Evolutionary conservation across 1,284 basidiomycete genomes (phyloP).

Genomic region (Trametes versicolor): DNA sequence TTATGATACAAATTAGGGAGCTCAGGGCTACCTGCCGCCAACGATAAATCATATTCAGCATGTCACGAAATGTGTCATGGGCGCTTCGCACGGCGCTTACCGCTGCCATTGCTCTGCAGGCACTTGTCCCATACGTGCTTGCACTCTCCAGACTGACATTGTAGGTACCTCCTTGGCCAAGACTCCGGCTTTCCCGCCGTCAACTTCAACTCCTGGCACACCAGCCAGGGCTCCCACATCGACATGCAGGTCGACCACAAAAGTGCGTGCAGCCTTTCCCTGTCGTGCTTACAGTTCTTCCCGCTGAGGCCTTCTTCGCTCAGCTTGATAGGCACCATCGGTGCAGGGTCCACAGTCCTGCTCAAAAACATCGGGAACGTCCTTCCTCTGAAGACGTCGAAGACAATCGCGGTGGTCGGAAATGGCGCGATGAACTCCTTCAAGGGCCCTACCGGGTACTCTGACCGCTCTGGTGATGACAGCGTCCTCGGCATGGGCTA

Average conservation of each 20-base stretch:
- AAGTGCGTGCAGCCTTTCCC: slow-evolving; percentile 47
- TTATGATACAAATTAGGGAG: too few species aligned
- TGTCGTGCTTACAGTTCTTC: too few species aligned
- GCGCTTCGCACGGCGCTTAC: too few species aligned
- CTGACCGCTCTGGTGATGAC: slow-evolving; percentile 39
- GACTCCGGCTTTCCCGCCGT: slow-evolving; percentile 66
- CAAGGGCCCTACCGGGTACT: slow-evolving; percentile 68
- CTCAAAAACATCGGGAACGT: slow-evolving; percentile 72
- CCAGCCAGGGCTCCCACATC: slow-evolving; percentile 38
- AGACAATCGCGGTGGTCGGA: slow-evolving; percentile 68
- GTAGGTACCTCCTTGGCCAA: slow-evolving; percentile 68
- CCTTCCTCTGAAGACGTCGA: slow-evolving; percentile 66
- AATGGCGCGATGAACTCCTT: slow-evolving; percentile 67
- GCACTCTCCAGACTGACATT: too few species aligned
- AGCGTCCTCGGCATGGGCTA: slow-evolving; percentile 65
- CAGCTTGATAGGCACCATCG: slow-evolving; percentile 72
- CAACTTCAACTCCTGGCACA: slow-evolving; percentile 50
- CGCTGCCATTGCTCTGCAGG: too few species aligned
- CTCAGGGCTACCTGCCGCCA: too few species aligned
- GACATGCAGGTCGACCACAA: slow-evolving; percentile 62
- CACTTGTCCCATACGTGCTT: too few species aligned
- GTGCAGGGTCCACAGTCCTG: slow-evolving; percentile 75
- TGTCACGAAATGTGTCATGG: too few species aligned
- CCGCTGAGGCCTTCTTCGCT: not conserved
- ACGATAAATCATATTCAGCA: too few species aligned